Evolutionary conservation across 192 early-diverging fungal genomes (phyloP).

Genomic region (Backusella liffmaniae): DNA sequence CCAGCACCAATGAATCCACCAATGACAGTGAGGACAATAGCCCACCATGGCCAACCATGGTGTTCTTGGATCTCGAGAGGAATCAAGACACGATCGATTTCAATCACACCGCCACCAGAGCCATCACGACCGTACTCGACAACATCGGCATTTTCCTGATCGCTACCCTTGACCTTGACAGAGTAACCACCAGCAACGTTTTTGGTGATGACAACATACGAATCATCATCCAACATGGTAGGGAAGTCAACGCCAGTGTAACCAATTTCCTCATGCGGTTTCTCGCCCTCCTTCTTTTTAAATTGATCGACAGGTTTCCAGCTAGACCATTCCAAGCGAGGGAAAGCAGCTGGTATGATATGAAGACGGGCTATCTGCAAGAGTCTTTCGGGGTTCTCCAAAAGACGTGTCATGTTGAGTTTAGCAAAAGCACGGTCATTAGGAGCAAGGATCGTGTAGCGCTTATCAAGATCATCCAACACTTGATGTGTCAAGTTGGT

Average conservation of each 20-base stretch:
- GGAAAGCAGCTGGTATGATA: slow-evolving; percentile 49
- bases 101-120: slow-evolving; percentile 32
- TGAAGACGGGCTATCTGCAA: slow-evolving; percentile 58
- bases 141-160: slow-evolving; percentile 19
- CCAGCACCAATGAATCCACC: slow-evolving; percentile 1
- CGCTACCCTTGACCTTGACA: slow-evolving; percentile 20
- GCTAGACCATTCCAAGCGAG: not conserved
- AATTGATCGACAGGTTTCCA: not conserved
- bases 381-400: slow-evolving; percentile 42
- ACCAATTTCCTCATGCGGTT: not conserved
- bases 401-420: slow-evolving; percentile 34
- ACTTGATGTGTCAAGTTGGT: slow-evolving; percentile 42
- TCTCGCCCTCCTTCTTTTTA: not conserved
- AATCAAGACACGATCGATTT: slow-evolving; percentile 26
- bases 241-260: slow-evolving; percentile 21
- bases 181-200: slow-evolving; percentile 4
- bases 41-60: slow-evolving; percentile 25
- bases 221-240: slow-evolving; percentile 18
- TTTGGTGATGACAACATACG: slow-evolving; percentile 12
- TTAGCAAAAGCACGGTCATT: slow-evolving; percentile 49
- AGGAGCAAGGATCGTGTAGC: slow-evolving; percentile 51
- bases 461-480: slow-evolving; percentile 26
- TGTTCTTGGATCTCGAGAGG: slow-evolving; percentile 12
- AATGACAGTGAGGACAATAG: slow-evolving; percentile 22
- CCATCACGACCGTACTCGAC: slow-evolving; percentile 19